These are phyloP conservation scores for Echinosophora koreensis DNA, from an alignment of 306 rosid species.

Conservation along the genomic window DNA sequence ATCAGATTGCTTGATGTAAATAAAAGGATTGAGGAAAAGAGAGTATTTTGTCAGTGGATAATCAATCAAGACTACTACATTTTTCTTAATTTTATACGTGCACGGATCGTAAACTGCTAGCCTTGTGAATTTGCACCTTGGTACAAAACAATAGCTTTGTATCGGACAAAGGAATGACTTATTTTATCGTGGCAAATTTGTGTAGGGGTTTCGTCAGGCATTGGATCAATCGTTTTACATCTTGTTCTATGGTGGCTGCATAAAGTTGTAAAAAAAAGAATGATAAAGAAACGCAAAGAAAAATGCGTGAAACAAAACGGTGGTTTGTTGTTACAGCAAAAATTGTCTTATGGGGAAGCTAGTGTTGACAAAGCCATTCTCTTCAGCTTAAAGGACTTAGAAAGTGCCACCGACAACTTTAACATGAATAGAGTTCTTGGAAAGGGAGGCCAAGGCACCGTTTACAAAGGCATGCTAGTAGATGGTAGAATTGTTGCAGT, in stretches of 20 bases:
- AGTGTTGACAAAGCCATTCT: conserved; percentile 37
- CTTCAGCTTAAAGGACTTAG: conserved; percentile 38
- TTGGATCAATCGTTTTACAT: conserved; percentile 28
- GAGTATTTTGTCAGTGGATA: too few species aligned
- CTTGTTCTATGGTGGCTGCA: conserved; percentile 18
- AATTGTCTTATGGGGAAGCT: conserved; percentile 27
- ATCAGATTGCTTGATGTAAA: too few species aligned
- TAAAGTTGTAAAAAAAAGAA: conserved; percentile 28
- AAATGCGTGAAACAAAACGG: conserved; percentile 45
- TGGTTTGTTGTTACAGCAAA: conserved; percentile 44
- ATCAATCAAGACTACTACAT: too few species aligned
- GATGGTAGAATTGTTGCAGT: conserved; percentile 52
- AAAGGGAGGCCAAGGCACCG: conserved; percentile 51
- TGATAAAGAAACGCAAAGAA: conserved; percentile 6
- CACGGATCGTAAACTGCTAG: too few species aligned
- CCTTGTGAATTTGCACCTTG: too few species aligned
- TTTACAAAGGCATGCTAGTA: conserved; percentile 47
- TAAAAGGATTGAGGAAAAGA: too few species aligned
- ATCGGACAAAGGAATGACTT: too few species aligned
- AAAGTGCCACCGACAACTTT: conserved; percentile 46
- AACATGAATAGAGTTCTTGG: conserved; percentile 44
- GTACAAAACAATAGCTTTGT: too few species aligned
- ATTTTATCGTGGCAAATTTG: background rate
- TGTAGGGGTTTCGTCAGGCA: conserved; percentile 29
- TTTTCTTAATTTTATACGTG: too few species aligned